Base-by-base conservation (phyloP, 2,329 filamentous ascomycete species). In the Fusarium pilosicola region DNA sequence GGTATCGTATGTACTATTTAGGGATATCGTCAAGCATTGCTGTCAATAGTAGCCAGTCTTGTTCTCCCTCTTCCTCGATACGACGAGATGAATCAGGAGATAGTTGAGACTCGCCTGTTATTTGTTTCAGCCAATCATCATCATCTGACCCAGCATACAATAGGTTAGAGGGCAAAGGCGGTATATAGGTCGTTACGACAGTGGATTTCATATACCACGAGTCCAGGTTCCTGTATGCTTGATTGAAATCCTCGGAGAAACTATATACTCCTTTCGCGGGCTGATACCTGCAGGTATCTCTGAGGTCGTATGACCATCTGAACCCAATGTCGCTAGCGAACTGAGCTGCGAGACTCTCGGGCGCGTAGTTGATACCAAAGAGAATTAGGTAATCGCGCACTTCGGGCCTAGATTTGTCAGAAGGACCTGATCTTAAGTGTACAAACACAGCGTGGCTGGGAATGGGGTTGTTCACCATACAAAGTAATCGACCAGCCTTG, bases 41-140 rank as follows among this genome's bases (percentile, higher is more conserved):
- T 2, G 46, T 32, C 22, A 49, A 18, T 1, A n/a, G 4, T 18
- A 32, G 3, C 28, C 28, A 49, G 15, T 49, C 46, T n/a, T 30
- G 28, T 13, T 49, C 45, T 17, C 26, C 26, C 15, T 48, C 45
- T 22, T 48, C 20, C 6, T 22, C 45, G 0, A 22, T 17, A 12
- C 7, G 46, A 18, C 1, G 22, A 10, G 46, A 4, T 13, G 15
- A 2, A 3, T 13, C 22, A 18, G 46, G 28, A 2, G 28, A 32
- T 2, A 5, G 28, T 3, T 32, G 22, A 49, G 15, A n/a, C 5
- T 49, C 28, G 0, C 28, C 15, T 0, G 11, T 7, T 5, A 18
- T 14, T 5, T 32, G 15, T 5, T 32, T 18, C 22, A 49, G 11
- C 28, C 46, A 49, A 3, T 32, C 28, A 14, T 49, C 22, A n/a